These are phyloP conservation scores for Lotmaria passim DNA, from an alignment of 208 protist genomes.

Conservation along the genomic window DNA sequence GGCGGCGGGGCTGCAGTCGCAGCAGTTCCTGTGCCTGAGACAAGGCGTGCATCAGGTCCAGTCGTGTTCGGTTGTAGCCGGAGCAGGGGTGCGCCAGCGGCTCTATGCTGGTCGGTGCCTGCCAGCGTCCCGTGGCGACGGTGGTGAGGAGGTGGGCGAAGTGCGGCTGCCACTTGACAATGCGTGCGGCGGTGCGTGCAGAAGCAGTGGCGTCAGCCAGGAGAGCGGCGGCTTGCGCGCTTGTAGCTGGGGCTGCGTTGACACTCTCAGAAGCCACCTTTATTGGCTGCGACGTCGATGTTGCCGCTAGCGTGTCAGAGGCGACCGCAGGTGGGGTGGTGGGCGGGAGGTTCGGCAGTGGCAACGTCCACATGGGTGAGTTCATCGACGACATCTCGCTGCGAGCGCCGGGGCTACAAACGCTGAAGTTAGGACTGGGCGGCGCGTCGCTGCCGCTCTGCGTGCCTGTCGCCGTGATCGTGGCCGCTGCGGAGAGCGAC, in stretches of 20 bases:
- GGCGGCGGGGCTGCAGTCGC: constrained; percentile 30
- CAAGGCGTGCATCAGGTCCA: constrained; percentile 13
- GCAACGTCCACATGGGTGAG: constrained; percentile 27
- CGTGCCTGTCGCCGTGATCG: not conserved
- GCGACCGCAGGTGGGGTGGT: not conserved
- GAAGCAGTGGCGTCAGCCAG: not conserved
- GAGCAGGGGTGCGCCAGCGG: constrained; percentile 27
- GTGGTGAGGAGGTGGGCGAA: constrained; percentile 39
- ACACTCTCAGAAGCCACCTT: not conserved
- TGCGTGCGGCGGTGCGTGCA: constrained; percentile 13
- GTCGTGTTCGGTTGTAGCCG: constrained; percentile 27
- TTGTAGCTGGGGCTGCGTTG: not conserved
- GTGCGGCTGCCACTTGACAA: constrained; percentile 32
- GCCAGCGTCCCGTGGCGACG: constrained; percentile 36
- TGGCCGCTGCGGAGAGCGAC: not conserved
- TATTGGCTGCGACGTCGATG: not conserved
- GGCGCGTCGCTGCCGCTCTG: constrained; percentile 2
- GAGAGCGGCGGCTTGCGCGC: not conserved
- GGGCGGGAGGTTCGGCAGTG: constrained; percentile 13
- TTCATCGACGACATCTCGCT: constrained; percentile 19
- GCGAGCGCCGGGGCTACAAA: constrained; percentile 19
- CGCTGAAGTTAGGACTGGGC: constrained; percentile 23
- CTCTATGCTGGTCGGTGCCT: constrained; percentile 10
- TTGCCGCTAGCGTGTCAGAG: constrained; percentile 5
- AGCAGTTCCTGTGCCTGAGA: constrained; percentile 29